Evolutionary conservation across 163 green algal species (phyloP), one percentile per base, ranked within the genome.

Genomic region (Chloromonas sp.): DNA sequence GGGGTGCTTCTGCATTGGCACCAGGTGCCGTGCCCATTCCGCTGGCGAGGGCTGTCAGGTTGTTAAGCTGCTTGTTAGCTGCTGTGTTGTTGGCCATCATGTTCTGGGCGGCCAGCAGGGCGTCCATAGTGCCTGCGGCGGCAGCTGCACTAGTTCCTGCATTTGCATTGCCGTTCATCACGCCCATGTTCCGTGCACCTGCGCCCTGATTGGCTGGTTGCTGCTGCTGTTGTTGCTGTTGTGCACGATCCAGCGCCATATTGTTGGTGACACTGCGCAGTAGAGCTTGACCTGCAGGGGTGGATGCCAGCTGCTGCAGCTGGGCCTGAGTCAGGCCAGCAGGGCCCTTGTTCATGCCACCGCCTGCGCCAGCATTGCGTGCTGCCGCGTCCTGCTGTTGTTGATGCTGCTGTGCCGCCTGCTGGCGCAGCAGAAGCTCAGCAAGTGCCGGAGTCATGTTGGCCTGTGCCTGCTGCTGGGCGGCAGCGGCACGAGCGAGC

Each of bases 401-500:
- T 36, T 79, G 71, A 5, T 89, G 61, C 3, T 83, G 79, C 86
- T 57, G 86, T 83, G n/a, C 83, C 79, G 0, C 79, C 83, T 58
- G 83, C 86, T 36, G 86, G 70, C 1, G 86, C 83, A 58, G 83
- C 83, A n/a, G 79, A 70, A 1, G 86, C 86, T 61, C 85, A 81
- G 71, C 79, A 1, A 82, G 60, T 1, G 59, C 59, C 58, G 15
- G 36, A 14, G 36, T 70, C 59, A 3, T 36, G 71, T 58, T 79
- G 71, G 14, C 71, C 11, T 79, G 71, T 14, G 36, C 13, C 71
- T 79, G 36, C 79, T 82, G 79, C 79, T 70, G 59, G 5, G 59
- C 5, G 59, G 36, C 77, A 58, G 58, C 57, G 83, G 78, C 77
- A 1, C 78, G 78, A 14, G n/a, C 60, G 2, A 78, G 83, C 2